Conservation (phyloP, 176 grass and related monocot species). For the Aegilops umbellulata region DNA sequence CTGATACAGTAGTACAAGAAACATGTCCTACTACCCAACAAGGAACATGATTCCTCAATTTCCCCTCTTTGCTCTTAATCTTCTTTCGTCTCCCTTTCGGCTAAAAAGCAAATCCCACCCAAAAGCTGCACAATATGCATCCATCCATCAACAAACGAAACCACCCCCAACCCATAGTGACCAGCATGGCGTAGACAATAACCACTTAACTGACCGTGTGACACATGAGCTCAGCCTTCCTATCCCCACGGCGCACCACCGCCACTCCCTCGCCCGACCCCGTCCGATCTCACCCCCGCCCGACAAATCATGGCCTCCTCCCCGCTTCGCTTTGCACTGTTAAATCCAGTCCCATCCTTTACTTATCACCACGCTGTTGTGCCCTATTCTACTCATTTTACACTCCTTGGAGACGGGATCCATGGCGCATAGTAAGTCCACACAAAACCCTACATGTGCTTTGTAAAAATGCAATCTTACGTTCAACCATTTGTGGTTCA, state of each 20-base stretch:
- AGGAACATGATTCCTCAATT: background rate
- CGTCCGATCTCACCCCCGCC: background rate
- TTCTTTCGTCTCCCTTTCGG: background rate
- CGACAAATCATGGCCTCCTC: background rate
- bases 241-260: background rate
- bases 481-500: too few species aligned
- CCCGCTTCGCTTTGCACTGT: background rate
- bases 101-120: constrained; percentile 1
- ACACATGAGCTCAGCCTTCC: background rate
- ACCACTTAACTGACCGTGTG: constrained; percentile 16
- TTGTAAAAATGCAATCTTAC: too few species aligned
- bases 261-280: background rate
- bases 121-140: background rate
- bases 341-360: background rate
- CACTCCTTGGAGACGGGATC: background rate
- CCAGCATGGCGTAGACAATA: background rate
- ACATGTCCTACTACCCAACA: background rate
- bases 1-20: background rate
- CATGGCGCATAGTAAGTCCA: background rate
- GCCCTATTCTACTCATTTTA: background rate
- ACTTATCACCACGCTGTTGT: background rate
- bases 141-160: background rate
- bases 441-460: constrained; percentile 33
- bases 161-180: background rate
- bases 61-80: background rate